These are phyloP conservation scores for Amesomyces nigricolor DNA, from an alignment of 2,329 filamentous ascomycete genomes.

Conservation along the genomic window DNA sequence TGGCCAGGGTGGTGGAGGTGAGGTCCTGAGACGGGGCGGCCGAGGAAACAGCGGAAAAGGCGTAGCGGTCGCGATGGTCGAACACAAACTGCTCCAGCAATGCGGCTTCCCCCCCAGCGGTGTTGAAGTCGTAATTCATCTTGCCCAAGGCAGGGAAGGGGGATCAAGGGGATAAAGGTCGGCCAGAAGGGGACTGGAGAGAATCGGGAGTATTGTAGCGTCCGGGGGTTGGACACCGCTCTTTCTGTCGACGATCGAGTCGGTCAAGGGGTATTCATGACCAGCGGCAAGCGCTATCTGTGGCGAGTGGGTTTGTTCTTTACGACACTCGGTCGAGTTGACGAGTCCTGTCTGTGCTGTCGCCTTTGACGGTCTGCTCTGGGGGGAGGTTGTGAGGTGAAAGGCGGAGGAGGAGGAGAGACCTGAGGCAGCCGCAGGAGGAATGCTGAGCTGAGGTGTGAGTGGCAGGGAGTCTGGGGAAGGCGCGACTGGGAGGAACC, in stretches of 20 bases:
- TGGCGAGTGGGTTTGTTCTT: neutral
- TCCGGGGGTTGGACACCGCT: constrained; percentile 40
- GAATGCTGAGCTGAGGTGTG: neutral
- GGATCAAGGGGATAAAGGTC: constrained; percentile 30
- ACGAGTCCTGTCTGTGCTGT: constrained; percentile 9
- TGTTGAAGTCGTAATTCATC: constrained; percentile 58
- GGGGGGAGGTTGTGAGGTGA: too few species aligned
- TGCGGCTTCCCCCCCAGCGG: constrained; percentile 49
- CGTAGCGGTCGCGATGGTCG: constrained; percentile 53
- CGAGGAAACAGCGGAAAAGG: constrained; percentile 39
- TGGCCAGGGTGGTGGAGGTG: constrained; percentile 32
- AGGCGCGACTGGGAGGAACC: constrained; percentile 12
- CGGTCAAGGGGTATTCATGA: constrained; percentile 34
- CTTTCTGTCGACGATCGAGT: constrained; percentile 34
- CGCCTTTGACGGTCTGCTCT: neutral
- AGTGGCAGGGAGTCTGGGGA: constrained; percentile 10
- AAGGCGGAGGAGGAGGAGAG: constrained; percentile 6
- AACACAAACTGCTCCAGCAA: constrained; percentile 55
- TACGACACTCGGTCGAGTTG: constrained; percentile 2
- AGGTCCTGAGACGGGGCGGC: constrained; percentile 34
- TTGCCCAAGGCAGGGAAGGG: constrained; percentile 32
- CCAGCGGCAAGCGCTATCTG: constrained; percentile 27
- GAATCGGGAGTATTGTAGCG: constrained; percentile 42
- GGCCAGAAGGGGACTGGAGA: constrained; percentile 34
- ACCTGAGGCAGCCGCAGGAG: neutral